These are phyloP conservation scores for Macrophomina tecta DNA, from an alignment of 2,329 filamentous ascomycete species.

Conservation along the genomic window DNA sequence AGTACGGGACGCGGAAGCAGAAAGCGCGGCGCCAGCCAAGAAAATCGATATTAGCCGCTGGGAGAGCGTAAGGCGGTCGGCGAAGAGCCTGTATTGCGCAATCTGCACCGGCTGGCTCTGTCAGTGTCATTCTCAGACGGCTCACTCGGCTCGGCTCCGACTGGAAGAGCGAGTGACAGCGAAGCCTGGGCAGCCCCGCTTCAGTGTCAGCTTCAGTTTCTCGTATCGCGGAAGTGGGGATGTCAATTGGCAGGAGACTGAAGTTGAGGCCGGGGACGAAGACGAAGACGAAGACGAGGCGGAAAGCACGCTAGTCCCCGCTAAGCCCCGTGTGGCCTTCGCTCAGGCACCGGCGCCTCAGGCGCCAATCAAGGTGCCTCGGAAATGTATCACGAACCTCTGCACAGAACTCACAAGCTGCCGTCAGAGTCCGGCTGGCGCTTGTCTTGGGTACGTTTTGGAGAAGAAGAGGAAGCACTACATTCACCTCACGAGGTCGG, in stretches of 20 bases:
- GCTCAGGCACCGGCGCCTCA: slow-evolving; percentile 2
- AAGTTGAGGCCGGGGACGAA: not conserved
- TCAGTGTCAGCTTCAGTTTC: not conserved
- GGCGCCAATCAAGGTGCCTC: not conserved
- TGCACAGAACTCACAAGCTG: slow-evolving; percentile 1
- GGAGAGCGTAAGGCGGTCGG: not conserved
- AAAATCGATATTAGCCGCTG: slow-evolving; percentile 13
- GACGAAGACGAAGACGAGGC: slow-evolving; percentile 6
- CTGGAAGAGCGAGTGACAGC: slow-evolving; percentile 10
- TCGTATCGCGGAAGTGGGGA: slow-evolving; percentile 10
- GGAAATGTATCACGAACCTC: not conserved
- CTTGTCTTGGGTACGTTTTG: not conserved
- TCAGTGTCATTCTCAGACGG: slow-evolving; percentile 4
- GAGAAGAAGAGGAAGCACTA: not conserved
- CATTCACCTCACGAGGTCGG: not conserved
- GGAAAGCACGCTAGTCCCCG: slow-evolving; percentile 1
- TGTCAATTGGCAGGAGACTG: slow-evolving; percentile 10
- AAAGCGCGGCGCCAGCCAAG: not conserved
- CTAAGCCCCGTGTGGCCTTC: not conserved
- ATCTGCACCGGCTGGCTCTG: slow-evolving; percentile 21
- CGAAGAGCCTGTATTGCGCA: slow-evolving; percentile 14
- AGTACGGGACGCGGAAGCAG: not conserved
- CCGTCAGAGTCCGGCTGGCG: not conserved
- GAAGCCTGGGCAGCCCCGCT: slow-evolving; percentile 4
- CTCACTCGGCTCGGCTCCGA: not conserved